Percentiles rank a stretch among this genome's conserved stretches.
These are phyloP conservation scores for Thalassiosira sp. DNA, from an alignment of 352 stramenopile species.

Conservation along the genomic window DNA sequence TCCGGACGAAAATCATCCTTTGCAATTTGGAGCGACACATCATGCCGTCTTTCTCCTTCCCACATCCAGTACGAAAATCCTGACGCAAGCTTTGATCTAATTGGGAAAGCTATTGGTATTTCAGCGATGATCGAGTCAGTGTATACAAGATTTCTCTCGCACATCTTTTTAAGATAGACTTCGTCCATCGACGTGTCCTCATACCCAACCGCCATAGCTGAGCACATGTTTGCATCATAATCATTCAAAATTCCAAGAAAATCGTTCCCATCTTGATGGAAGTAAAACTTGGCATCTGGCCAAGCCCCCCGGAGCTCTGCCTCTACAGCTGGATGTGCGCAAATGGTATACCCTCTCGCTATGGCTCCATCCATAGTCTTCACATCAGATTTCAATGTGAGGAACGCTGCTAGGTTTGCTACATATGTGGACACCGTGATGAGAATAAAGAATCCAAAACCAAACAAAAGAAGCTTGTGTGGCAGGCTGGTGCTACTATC, in stretches of 20 bases:
- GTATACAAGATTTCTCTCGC: constrained; percentile 31
- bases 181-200: constrained; percentile 20
- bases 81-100: constrained; percentile 18
- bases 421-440: constrained; percentile 36
- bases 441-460: constrained; percentile 38
- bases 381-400: constrained; percentile 18
- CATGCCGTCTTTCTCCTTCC: constrained; percentile 21
- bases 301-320: constrained; percentile 9
- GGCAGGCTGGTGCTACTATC: constrained; percentile 19
- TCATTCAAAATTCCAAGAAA: constrained; percentile 29
- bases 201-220: constrained; percentile 30
- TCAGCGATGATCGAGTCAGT: constrained; percentile 33
- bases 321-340: constrained; percentile 20
- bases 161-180: constrained; percentile 18
- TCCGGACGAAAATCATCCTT: constrained; percentile 7
- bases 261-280: constrained; percentile 12
- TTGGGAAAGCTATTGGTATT: constrained; percentile 40
- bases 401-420: constrained; percentile 39
- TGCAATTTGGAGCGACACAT: constrained; percentile 1
- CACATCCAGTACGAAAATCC: constrained; percentile 43
- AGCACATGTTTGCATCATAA: constrained; percentile 28
- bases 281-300: constrained; percentile 31
- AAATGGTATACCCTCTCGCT: neutral
- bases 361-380: constrained; percentile 15
- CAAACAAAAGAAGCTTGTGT: constrained; percentile 38